phyloP scores from a whole-genome alignment of 164 flowering plant genomes.

The Liquidambar formosana region DNA sequence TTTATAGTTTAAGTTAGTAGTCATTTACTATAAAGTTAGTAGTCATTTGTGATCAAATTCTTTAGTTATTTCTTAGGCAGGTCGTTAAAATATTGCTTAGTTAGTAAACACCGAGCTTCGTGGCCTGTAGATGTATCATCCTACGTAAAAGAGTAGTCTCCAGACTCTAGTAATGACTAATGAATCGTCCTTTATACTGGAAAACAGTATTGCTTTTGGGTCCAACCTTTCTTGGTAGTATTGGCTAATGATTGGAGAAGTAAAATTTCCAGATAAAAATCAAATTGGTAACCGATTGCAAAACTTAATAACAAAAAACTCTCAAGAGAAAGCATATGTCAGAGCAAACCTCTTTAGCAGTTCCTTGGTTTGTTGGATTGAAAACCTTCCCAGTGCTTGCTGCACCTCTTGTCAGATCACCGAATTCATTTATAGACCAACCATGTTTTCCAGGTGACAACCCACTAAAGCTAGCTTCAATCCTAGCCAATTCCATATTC shows the following conservation, averaged over 20 bases:
- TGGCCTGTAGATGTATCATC: no score
- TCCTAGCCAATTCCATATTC: constrained; percentile 83
- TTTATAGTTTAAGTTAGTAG: no score
- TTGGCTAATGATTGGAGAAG: no score
- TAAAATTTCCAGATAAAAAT: background rate
- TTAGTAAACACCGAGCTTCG: no score
- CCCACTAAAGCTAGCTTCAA: constrained; percentile 91
- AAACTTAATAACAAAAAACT: background rate
- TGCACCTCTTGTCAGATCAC: constrained; percentile 90
- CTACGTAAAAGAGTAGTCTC: no score
- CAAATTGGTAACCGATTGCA: background rate
- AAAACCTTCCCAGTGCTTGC: constrained; percentile 86
- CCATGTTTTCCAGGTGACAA: constrained; percentile 83
- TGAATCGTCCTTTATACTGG: no score
- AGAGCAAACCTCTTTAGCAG: constrained; percentile 50
- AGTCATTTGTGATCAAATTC: no score
- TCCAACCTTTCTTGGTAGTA: no score
- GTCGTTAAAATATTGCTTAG: no score
- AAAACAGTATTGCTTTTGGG: background rate
- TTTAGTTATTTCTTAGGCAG: no score
- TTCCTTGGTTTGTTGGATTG: constrained; percentile 41
- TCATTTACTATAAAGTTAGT: no score
- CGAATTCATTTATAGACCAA: constrained; percentile 92
- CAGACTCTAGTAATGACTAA: no score
- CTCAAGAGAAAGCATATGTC: background rate